Evolutionary conservation across 2,329 filamentous ascomycete genomes (phyloP).

Genomic region (Cladosporium sphaerospermum): DNA sequence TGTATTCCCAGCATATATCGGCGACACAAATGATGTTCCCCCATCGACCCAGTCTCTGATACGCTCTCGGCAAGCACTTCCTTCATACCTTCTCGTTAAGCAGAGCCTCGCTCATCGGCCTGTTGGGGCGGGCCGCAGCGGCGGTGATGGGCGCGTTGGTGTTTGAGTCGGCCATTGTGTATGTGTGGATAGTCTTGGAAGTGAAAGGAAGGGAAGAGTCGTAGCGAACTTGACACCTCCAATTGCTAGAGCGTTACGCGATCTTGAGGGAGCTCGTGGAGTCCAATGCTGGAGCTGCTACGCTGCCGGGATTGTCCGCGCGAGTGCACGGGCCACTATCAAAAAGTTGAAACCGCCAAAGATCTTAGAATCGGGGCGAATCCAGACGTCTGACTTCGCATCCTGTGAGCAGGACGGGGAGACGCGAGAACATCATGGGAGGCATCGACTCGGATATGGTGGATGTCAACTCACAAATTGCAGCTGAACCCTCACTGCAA

Average conservation of each 20-base stretch:
- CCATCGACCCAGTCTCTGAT: no score
- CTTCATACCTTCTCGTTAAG: constrained; percentile 91
- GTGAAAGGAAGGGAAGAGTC: neutral
- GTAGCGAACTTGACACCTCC: neutral
- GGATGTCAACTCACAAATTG: constrained; percentile 23
- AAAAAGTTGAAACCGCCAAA: constrained; percentile 5
- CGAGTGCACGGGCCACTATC: constrained; percentile 7
- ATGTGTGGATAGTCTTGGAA: constrained; percentile 16
- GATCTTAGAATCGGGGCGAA: neutral
- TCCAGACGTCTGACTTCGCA: no score
- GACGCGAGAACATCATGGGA: neutral
- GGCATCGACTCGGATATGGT: constrained; percentile 5
- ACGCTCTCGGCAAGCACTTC: neutral
- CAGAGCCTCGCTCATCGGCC: constrained; percentile 92
- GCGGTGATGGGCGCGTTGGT: constrained; percentile 53
- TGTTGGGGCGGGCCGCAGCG: constrained; percentile 58
- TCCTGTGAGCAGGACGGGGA: no score
- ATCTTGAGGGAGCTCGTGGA: neutral
- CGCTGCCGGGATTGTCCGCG: constrained; percentile 4
- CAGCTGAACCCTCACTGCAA: constrained; percentile 30
- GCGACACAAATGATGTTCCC: no score
- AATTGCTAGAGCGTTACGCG: neutral
- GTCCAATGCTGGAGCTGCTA: constrained; percentile 2
- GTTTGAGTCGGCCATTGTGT: constrained; percentile 52
- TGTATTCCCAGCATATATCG: neutral